Conservation (phyloP, 768 basidiomycete species). For the Mycena rebaudengoi region DNA sequence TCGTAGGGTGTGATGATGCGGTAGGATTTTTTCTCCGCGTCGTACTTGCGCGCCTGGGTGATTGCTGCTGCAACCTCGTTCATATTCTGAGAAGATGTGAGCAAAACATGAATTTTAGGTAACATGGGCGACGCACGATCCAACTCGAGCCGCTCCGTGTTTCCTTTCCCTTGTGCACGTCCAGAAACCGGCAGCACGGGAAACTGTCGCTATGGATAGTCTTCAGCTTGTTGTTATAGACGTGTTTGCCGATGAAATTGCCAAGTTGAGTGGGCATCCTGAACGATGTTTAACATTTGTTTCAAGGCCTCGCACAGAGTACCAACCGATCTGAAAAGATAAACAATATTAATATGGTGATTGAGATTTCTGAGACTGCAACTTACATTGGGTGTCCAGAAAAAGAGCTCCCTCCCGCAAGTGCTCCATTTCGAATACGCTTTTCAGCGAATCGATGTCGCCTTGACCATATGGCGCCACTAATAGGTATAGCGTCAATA, state of each 20-base stretch:
- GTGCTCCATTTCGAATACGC: slow-evolving; percentile 61
- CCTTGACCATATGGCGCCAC: slow-evolving; percentile 66
- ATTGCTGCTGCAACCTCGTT: slow-evolving; percentile 58
- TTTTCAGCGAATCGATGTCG: slow-evolving; percentile 51
- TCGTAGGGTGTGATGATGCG: slow-evolving; percentile 82
- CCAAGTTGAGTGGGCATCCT: slow-evolving; percentile 65
- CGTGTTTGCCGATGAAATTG: slow-evolving; percentile 56
- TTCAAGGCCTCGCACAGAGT: not conserved
- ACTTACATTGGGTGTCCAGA: slow-evolving; percentile 62
- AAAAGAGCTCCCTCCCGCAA: slow-evolving; percentile 47
- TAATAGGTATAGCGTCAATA: slow-evolving; percentile 30
- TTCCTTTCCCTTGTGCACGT: slow-evolving; percentile 53
- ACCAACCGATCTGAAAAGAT: slow-evolving; percentile 21
- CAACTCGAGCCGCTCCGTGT: slow-evolving; percentile 43
- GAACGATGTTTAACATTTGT: not conserved
- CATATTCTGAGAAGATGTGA: slow-evolving; percentile 57
- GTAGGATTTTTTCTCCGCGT: slow-evolving; percentile 49
- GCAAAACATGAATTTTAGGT: not conserved
- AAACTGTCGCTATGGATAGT: slow-evolving; percentile 50
- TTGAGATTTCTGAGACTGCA: no score
- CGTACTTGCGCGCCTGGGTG: slow-evolving; percentile 51
- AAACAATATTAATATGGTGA: slow-evolving; percentile 40
- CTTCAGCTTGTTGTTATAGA: slow-evolving; percentile 63
- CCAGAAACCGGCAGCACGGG: slow-evolving; percentile 65
- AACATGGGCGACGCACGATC: slow-evolving; percentile 38